Base-by-base conservation (phyloP, 1,284 basidiomycete genomes). In the Heterobasidion parviporum region DNA sequence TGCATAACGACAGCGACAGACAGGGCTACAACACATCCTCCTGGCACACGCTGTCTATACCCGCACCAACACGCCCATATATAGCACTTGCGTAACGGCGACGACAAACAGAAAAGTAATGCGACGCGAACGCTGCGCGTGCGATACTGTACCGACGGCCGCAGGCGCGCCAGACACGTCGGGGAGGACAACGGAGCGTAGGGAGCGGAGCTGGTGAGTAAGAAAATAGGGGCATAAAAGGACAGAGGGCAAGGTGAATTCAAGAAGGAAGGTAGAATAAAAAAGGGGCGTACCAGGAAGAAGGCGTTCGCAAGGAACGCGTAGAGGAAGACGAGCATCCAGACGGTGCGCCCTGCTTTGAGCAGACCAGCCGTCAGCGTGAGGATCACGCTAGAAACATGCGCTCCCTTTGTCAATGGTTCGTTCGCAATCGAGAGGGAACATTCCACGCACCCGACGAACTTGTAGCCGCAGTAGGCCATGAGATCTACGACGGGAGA, bases 401-500 rank as follows among this genome's bases (percentile, higher is more conserved):
- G 34, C 12, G 34, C 38, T 6, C n/a, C 12, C 38, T 41, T 2
- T 38, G 33, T 15, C n/a, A 38, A n/a, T n/a, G 35, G 20, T 38
- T 33, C 32, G 8, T 34, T 3, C 26, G 26, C 5, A 3, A 51
- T 51, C 20, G 14, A 20, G 9, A 26, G n/a, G 26, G 14, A 2
- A 18, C 6, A 32, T 15, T 18, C 18, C 38, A 68, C 79, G 18
- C 61, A 93, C 91, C 93, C 94, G 49, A 98, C 92, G 65, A 99
- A 99, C 69, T 99, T 99, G 76, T 99, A 99, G 0, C 97, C 96
- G 5, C 88, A 89, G 67, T 98, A 99, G 50, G 81, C 89, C 58
- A 87, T 71, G 56, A 84, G 76, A 71, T 85, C 90, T 6, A 87
- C 73, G n/a, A 87, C 81, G 58, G 86, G 84, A 26, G 82, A 82